Evolutionary conservation across 495 filamentous ascomycete genomes (phyloP).

Genomic region (Cudoniella acicularis): DNA sequence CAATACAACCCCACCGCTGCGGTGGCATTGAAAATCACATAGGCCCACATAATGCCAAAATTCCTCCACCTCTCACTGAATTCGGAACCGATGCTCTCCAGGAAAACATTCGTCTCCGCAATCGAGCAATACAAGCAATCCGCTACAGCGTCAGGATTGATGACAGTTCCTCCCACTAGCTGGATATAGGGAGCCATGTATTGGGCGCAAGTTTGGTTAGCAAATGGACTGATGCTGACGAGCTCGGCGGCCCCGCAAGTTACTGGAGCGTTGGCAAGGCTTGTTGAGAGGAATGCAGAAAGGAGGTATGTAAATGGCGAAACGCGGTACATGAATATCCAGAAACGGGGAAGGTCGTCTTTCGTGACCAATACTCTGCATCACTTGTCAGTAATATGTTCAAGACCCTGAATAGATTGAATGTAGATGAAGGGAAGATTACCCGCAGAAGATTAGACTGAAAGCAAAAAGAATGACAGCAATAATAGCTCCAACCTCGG

Average conservation of each 20-base stretch:
- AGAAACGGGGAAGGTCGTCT: conserved; percentile 59
- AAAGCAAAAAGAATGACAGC: no score
- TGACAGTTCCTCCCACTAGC: conserved; percentile 44
- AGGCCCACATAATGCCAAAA: conserved; percentile 70
- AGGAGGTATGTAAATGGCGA: conserved; percentile 65
- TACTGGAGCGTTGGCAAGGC: conserved; percentile 39
- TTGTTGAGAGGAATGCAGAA: conserved; percentile 42
- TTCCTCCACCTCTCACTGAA: conserved; percentile 71
- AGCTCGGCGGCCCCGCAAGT: conserved; percentile 58
- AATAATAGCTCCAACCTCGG: no score
- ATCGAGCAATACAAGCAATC: conserved; percentile 61
- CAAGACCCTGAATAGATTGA: no score
- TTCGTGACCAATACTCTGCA: conserved; percentile 59
- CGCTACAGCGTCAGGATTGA: conserved; percentile 41
- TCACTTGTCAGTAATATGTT: no score
- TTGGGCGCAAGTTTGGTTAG: conserved; percentile 47
- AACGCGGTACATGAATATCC: conserved; percentile 80
- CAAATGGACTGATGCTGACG: conserved; percentile 46
- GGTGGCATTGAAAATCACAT: conserved; percentile 68
- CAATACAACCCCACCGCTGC: conserved; percentile 72
- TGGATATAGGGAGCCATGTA: conserved; percentile 50
- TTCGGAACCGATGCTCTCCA: conserved; percentile 41
- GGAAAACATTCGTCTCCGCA: conserved; percentile 57
- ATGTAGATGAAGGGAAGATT: no score
- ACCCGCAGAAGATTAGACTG: no score